phyloP scores from a whole-genome alignment of 1,284 basidiomycete species.

The Agaricales sp. region DNA sequence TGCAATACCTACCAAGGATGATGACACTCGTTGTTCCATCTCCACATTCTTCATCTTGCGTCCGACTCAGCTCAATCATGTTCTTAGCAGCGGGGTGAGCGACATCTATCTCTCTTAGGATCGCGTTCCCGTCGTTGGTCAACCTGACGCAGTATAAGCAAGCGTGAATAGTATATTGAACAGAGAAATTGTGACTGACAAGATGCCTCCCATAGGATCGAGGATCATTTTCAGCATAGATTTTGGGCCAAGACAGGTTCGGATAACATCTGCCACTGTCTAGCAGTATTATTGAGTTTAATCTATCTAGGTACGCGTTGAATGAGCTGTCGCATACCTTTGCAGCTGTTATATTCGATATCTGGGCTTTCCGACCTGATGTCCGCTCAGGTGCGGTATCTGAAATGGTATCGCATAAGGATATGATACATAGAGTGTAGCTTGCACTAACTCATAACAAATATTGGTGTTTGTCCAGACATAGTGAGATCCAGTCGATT shows the following conservation, averaged over 20 bases:
- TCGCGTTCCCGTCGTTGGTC: conserved; percentile 97
- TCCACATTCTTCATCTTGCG: conserved; percentile 98
- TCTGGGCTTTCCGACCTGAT: conserved; percentile 91
- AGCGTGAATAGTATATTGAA: not conserved
- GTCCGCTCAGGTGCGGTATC: conserved; percentile 92
- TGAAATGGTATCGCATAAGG: conserved; percentile 18
- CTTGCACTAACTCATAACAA: conserved; percentile 53
- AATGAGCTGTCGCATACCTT: conserved; percentile 49
- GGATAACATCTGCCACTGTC: conserved; percentile 98
- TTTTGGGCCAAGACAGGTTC: conserved; percentile 95
- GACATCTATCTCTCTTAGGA: conserved; percentile 95
- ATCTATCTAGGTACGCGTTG: not conserved
- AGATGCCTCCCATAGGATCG: conserved; percentile 71
- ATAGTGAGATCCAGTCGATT: no score
- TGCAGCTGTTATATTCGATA: conserved; percentile 94
- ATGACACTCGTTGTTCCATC: conserved; percentile 98
- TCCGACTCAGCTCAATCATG: conserved; percentile 97
- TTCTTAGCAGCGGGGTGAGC: conserved; percentile 98
- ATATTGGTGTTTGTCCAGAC: conserved; percentile 59
- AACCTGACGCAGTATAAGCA: conserved; percentile 37
- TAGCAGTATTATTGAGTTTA: conserved; percentile 20
- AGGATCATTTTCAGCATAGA: conserved; percentile 99
- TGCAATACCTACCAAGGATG: conserved; percentile 66
- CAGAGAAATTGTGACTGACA: conserved; percentile 1
- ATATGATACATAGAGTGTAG: not conserved